A percentile compares a stretch with the other conserved stretches of the same genome.
phyloP scores from a whole-genome alignment of 2,329 filamentous ascomycete genomes.

The Fusarium pseudocircinatum region DNA sequence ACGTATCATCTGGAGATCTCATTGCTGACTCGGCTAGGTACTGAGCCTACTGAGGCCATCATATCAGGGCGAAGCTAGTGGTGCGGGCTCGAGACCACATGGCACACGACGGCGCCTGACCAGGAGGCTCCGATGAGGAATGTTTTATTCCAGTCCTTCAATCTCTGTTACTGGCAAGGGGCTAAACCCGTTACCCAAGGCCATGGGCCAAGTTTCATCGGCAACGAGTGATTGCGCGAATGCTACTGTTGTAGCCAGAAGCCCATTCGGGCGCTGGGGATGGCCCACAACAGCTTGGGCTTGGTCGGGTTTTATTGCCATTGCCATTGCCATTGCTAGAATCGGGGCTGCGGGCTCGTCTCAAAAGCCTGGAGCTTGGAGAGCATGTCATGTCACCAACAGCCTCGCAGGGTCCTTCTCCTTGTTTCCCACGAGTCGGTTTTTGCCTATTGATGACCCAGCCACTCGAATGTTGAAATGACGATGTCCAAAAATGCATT shows the following conservation, averaged over 20 bases:
- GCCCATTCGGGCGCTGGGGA: background rate
- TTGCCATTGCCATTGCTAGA: background rate
- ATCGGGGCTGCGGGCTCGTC: background rate
- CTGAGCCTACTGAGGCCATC: slow-evolving; percentile 20
- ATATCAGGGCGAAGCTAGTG: slow-evolving; percentile 7
- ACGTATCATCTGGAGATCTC: slow-evolving; percentile 33
- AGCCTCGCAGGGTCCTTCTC: background rate
- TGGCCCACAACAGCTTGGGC: slow-evolving; percentile 2
- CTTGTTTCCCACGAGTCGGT: background rate
- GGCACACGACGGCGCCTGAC: slow-evolving; percentile 23
- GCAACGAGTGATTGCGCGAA: background rate
- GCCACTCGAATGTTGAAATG: slow-evolving; percentile 1
- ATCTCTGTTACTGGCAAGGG: background rate
- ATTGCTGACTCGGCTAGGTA: slow-evolving; percentile 20
- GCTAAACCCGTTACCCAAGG: background rate
- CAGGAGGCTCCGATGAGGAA: background rate
- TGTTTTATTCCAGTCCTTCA: background rate
- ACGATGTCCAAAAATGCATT: background rate
- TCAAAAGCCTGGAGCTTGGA: background rate
- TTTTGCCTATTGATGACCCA: background rate
- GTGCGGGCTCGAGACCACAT: slow-evolving; percentile 18
- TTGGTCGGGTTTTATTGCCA: background rate
- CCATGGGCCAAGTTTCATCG: background rate
- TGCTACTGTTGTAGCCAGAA: background rate
- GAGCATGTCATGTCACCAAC: background rate